phyloP scores from a whole-genome alignment of 352 stramenopile genomes.

The Globisporangium splendens region DNA sequence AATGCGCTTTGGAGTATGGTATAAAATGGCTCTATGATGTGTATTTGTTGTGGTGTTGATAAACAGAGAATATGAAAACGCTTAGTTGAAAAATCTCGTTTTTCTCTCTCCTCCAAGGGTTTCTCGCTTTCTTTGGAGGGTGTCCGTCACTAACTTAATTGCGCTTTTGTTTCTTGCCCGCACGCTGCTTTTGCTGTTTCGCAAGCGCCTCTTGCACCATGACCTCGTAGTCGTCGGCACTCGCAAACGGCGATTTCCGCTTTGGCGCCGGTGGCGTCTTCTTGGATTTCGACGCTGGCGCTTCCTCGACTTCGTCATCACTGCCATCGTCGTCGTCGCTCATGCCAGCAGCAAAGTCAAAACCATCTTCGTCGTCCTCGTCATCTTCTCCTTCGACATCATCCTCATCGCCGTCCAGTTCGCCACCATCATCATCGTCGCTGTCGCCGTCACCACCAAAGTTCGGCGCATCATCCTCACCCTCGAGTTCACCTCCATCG shows the following conservation, averaged over 20 bases:
- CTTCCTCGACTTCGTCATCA: constrained; percentile 28
- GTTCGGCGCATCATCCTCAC: constrained; percentile 10
- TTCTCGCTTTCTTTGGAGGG: too few species aligned
- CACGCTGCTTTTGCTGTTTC: constrained; percentile 39
- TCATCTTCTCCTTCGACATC: constrained; percentile 27
- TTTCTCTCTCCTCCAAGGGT: too few species aligned
- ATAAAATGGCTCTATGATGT: too few species aligned
- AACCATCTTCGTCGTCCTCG: constrained; percentile 28
- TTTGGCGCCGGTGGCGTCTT: constrained; percentile 46
- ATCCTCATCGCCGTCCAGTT: constrained; percentile 7
- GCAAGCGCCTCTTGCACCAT: constrained; percentile 62
- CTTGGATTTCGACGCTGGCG: constrained; percentile 38
- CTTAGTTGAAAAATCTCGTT: too few species aligned
- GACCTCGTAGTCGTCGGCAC: constrained; percentile 70
- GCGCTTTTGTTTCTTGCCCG: constrained; percentile 43
- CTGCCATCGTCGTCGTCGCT: constrained; percentile 30
- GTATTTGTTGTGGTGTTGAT: too few species aligned
- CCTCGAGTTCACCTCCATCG: constrained; percentile 27
- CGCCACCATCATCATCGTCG: constrained; percentile 18
- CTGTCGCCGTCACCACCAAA: constrained; percentile 54
- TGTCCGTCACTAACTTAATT: constrained; percentile 7
- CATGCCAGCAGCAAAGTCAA: constrained; percentile 19
- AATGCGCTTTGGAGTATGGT: too few species aligned
- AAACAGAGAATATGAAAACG: too few species aligned
- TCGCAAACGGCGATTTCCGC: constrained; percentile 72